Conservation (phyloP, 352 stramenopile genomes). For the Phytopythium cucurbitacearum region DNA sequence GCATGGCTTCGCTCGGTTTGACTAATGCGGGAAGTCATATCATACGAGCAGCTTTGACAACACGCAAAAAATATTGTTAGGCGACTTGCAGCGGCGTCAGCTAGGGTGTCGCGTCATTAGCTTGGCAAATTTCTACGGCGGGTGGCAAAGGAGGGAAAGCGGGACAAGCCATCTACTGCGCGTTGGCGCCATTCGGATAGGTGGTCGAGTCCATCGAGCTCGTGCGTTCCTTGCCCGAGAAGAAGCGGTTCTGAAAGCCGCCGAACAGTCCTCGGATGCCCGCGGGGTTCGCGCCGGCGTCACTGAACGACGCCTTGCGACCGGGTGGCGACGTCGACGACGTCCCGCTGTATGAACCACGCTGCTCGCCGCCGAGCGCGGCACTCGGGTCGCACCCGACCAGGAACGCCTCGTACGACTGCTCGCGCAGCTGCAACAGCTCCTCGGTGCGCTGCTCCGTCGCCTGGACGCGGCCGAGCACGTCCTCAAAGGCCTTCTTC, state of each 20-base stretch:
- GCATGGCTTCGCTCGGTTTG: conserved; percentile 2
- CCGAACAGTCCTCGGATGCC: conserved; percentile 64
- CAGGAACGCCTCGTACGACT: conserved; percentile 77
- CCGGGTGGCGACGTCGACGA: conserved; percentile 14
- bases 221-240: conserved; percentile 52
- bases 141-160: no score
- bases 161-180: neutral
- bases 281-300: conserved; percentile 29
- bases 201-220: conserved; percentile 45
- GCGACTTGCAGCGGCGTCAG: no score
- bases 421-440: conserved; percentile 56
- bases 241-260: conserved; percentile 68
- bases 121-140: no score
- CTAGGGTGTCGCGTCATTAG: no score
- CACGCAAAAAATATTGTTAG: no score
- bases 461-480: conserved; percentile 55
- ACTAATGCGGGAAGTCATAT: no score
- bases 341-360: conserved; percentile 27
- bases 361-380: conserved; percentile 9
- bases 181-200: conserved; percentile 10
- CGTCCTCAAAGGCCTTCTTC: conserved; percentile 80
- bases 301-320: conserved; percentile 32
- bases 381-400: conserved; percentile 41
- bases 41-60: no score
- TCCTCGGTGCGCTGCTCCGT: conserved; percentile 75